Evolutionary conservation across 345 rosid species (phyloP).

Genomic region (Eucalyptus guilfoylei): DNA sequence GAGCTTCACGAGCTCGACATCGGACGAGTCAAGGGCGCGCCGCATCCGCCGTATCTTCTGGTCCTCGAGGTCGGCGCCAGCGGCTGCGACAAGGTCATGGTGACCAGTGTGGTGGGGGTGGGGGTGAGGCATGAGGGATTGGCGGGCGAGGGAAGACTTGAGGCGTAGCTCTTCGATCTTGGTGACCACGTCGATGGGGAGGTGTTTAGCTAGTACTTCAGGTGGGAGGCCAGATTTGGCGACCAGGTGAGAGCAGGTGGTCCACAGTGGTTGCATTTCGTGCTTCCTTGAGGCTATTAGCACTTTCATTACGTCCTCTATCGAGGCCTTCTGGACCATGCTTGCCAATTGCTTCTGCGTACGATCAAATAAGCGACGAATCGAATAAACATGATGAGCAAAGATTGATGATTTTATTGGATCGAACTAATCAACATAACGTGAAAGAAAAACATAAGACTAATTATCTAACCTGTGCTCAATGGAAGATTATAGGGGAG

Average conservation of each 20-base stretch:
- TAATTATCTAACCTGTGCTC: not conserved
- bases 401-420: not conserved
- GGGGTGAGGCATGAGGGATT: slow-evolving; percentile 35
- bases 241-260: slow-evolving; percentile 92
- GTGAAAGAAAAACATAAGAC: not conserved
- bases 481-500: not conserved
- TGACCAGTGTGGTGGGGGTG: slow-evolving; percentile 10
- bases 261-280: slow-evolving; percentile 97
- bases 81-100: slow-evolving; percentile 42
- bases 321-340: slow-evolving; percentile 96
- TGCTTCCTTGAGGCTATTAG: slow-evolving; percentile 91
- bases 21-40: slow-evolving; percentile 89
- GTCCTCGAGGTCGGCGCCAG: slow-evolving; percentile 67
- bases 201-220: slow-evolving; percentile 85
- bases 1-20: slow-evolving; percentile 88
- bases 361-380: not conserved
- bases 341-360: slow-evolving; percentile 83
- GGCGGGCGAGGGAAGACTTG: slow-evolving; percentile 64
- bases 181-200: slow-evolving; percentile 81
- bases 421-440: not conserved
- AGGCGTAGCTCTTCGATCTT: slow-evolving; percentile 93
- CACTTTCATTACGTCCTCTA: slow-evolving; percentile 98
- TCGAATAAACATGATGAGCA: not conserved
- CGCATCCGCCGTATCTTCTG: slow-evolving; percentile 93
- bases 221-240: slow-evolving; percentile 95